Base-by-base conservation (phyloP, 2,329 filamentous ascomycete genomes). In the Incumbomyces delicatus region DNA sequence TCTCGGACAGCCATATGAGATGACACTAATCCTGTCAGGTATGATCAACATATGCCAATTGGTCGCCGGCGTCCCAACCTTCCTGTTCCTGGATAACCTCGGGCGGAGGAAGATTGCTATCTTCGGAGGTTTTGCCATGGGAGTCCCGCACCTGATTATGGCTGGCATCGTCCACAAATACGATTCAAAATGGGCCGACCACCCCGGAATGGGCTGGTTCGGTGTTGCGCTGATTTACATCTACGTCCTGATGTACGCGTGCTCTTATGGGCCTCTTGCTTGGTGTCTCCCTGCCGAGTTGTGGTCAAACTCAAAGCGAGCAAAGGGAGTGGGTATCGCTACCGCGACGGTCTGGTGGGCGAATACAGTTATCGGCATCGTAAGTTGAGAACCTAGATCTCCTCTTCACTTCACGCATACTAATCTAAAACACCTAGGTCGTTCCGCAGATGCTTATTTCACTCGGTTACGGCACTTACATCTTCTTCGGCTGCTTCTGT, bases 211-310 rank as follows among this genome's bases (percentile, higher is more conserved):
- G 3, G 63, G 63, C 1, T 66, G 63, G 63, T 60, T 53, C 2
- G 63, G 59, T 2, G 65, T 66, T 39, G 63, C 61, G 1, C 65
- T 66, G 32, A 63, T 66, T 43, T 66, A 64, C 31, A 60, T 66
- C 14, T 65, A 65, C 27, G 60, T 63, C 48, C 55, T 64, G 41
- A 64, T 64, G 31, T 65, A 34, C 30, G 64, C 56, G 6, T 27
- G 40, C n/a, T 43, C 14, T 20, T 40, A 40, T 14, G 59, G 58
- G 1, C 64, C 63, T 1, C 52, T 67, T 1, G 60, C 56, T 0
- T 69, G 64, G 65, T 57, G 60, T 1, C 53, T 68, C 0, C 63
- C 64, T 0, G 50, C 63, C 0, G 66, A 68, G 36, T 56, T 66
- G 1, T 68, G 64, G 41, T 58, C 64, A 0, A 63, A 50, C 14